Percentiles rank a stretch among this genome's conserved stretches.
phyloP scores from a whole-genome alignment of 1,284 basidiomycete genomes.

The Melanopsichium pennsylvanicum region DNA sequence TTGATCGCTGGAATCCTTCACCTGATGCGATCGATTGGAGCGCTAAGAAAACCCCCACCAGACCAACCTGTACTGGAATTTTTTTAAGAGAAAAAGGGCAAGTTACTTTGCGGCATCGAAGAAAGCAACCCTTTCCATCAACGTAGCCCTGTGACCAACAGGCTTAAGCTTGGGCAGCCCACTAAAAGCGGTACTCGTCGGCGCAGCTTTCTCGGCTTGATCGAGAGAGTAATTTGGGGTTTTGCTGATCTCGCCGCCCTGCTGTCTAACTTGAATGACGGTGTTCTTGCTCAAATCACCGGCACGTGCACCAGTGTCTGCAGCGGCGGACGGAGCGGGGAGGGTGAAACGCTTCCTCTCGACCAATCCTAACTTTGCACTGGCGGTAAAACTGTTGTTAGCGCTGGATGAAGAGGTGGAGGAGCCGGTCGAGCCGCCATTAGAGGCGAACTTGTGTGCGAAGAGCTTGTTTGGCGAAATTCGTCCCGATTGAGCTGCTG shows the following conservation, averaged over 20 bases:
- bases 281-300: background rate
- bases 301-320: too few relatives aligned
- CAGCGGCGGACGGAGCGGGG: constrained; percentile 2
- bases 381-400: constrained; percentile 8
- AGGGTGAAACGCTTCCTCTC: constrained; percentile 46
- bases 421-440: background rate
- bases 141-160: constrained; percentile 29
- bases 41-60: background rate
- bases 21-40: background rate
- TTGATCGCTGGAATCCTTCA: too few relatives aligned
- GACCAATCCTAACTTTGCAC: constrained; percentile 23
- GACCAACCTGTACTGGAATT: background rate
- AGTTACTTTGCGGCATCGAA: constrained; percentile 41
- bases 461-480: constrained; percentile 44
- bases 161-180: constrained; percentile 20
- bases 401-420: background rate
- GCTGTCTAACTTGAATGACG: constrained; percentile 8
- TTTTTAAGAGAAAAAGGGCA: background rate
- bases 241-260: constrained; percentile 12
- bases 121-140: constrained; percentile 53
- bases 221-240: constrained; percentile 20
- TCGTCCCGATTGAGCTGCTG: constrained; percentile 9
- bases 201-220: constrained; percentile 1
- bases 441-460: constrained; percentile 30
- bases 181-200: constrained; percentile 22